Evolutionary conservation across 2,329 filamentous ascomycete species (phyloP).

Genomic region (Endothia cerciana): DNA sequence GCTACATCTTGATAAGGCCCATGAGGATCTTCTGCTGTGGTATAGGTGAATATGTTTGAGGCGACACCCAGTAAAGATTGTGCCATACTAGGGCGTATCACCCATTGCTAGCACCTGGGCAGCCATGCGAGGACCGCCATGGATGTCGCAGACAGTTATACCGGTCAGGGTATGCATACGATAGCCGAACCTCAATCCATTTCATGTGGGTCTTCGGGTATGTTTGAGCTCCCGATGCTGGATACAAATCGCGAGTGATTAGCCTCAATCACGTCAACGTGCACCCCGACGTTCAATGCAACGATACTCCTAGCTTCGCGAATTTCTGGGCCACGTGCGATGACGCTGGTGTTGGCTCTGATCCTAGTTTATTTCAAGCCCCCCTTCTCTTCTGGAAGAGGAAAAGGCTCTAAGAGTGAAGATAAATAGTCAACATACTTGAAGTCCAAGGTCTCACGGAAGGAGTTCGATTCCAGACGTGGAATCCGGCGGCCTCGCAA

Average conservation of each 20-base stretch:
- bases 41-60: no score
- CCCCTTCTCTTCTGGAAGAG: neutral
- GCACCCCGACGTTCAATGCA: neutral
- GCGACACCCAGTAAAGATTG: neutral
- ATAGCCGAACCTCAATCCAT: no score
- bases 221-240: neutral
- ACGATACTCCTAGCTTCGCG: neutral
- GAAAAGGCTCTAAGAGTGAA: neutral
- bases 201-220: no score
- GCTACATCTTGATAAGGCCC: neutral
- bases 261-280: constrained; percentile 24
- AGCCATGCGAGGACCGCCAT: no score
- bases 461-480: neutral
- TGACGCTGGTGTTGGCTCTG: neutral
- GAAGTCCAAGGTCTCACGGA: neutral
- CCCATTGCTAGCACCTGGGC: neutral
- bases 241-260: constrained; percentile 21
- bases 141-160: neutral
- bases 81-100: constrained; percentile 11
- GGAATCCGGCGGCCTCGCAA: neutral
- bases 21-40: neutral
- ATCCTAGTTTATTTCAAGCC: neutral
- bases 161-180: constrained; percentile 1
- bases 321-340: neutral
- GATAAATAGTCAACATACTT: neutral